Evolutionary conservation across 2,329 filamentous ascomycete genomes (phyloP).

Genomic region (Seiridium unicorne): DNA sequence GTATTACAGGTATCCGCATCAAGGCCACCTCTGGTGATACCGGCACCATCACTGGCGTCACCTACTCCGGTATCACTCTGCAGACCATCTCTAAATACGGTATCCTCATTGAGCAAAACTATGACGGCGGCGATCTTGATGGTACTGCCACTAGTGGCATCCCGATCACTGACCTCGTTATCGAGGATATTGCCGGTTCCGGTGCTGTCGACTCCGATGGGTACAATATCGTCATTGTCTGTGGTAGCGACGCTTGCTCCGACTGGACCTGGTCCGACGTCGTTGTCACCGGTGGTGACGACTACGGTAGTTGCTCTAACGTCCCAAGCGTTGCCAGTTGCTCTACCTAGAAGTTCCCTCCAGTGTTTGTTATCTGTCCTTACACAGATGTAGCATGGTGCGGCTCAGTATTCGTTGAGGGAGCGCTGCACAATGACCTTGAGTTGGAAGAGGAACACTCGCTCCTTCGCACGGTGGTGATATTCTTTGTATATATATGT

Average conservation of each 20-base stretch:
- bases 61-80: constrained; percentile 51
- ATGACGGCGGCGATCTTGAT: constrained; percentile 44
- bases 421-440: background rate
- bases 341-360: background rate
- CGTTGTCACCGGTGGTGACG: constrained; percentile 49
- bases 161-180: constrained; percentile 49
- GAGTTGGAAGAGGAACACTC: no score
- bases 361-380: background rate
- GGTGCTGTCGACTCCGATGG: constrained; percentile 38
- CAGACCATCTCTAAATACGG: constrained; percentile 43
- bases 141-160: constrained; percentile 46
- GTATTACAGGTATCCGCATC: constrained; percentile 33
- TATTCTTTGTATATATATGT: no score
- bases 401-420: background rate
- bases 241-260: constrained; percentile 47
- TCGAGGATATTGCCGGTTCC: constrained; percentile 34
- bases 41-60: constrained; percentile 48
- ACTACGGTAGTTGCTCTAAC: constrained; percentile 4
- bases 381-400: background rate
- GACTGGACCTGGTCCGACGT: constrained; percentile 53
- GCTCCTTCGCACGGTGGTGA: no score
- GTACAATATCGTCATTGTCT: constrained; percentile 51
- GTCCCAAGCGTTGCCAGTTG: constrained; percentile 4
- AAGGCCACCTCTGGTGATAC: constrained; percentile 48
- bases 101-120: constrained; percentile 41